phyloP scores from a whole-genome alignment of 1,139 yeast species.

The Candida tetrigidarum region DNA sequence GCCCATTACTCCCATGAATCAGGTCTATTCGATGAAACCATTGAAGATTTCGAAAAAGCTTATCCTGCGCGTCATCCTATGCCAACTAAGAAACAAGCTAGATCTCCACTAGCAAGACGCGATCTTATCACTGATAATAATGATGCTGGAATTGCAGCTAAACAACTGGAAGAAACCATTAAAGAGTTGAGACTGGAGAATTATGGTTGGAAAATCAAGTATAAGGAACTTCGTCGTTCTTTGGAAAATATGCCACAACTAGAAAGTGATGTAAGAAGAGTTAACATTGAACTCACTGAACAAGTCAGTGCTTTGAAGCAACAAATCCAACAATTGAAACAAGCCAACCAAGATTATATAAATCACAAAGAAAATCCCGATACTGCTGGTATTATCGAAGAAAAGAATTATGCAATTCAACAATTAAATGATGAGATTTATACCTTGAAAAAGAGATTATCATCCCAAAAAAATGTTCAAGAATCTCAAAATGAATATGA shows the following conservation, averaged over 20 bases:
- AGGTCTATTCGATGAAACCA: conserved; percentile 16
- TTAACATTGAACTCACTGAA: conserved; percentile 15
- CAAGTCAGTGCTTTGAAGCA: conserved; percentile 6
- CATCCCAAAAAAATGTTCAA: not conserved
- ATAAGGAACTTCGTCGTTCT: conserved; percentile 14
- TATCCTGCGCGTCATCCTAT: conserved; percentile 11
- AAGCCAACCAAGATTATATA: conserved; percentile 1
- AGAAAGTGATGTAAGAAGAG: conserved; percentile 13
- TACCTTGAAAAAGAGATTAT: conserved; percentile 5
- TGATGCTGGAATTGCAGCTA: conserved; percentile 15
- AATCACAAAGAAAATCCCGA: conserved; percentile 8
- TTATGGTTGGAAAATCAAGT: conserved; percentile 16
- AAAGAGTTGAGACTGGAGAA: conserved; percentile 15
- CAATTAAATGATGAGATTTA: conserved; percentile 8
- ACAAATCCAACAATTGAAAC: conserved; percentile 10
- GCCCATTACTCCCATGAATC: conserved; percentile 7
- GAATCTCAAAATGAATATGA: conserved; percentile 9
- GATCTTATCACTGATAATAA: conserved; percentile 10
- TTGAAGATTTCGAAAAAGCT: conserved; percentile 13
- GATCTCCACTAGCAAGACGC: conserved; percentile 6
- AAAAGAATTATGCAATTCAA: conserved; percentile 2
- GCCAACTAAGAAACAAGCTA: not conserved
- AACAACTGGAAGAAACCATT: conserved; percentile 17
- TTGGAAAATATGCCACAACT: conserved; percentile 14
- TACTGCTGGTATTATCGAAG: not conserved